Conservation (phyloP, 805 yeast genomes). For the Kazachstania martiniae region DNA sequence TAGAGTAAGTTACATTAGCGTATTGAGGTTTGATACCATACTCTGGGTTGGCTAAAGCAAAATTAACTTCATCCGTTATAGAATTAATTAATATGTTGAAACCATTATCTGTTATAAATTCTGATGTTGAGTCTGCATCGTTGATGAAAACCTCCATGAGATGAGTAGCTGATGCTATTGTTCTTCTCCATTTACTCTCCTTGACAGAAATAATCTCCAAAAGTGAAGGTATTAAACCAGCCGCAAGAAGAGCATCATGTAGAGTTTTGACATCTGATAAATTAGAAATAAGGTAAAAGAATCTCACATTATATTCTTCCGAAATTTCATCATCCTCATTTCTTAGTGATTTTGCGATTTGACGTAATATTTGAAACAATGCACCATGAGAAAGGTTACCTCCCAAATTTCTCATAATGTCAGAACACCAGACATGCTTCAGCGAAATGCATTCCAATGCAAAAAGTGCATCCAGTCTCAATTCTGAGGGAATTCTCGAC, state of each 20-base stretch:
- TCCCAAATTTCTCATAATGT: conserved; percentile 64
- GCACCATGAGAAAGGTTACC: conserved; percentile 84
- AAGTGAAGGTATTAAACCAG: conserved; percentile 63
- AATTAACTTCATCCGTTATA: conserved; percentile 51
- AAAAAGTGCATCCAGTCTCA: conserved; percentile 51
- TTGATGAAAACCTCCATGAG: conserved; percentile 38
- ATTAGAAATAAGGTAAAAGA: conserved; percentile 54
- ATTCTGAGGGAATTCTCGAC: conserved; percentile 38
- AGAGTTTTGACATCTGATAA: conserved; percentile 47
- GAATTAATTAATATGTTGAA: conserved; percentile 49
- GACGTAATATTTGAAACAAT: conserved; percentile 59
- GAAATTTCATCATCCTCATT: conserved; percentile 31
- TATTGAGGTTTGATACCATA: conserved; percentile 47
- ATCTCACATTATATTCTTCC: conserved; percentile 37
- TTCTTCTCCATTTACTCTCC: conserved; percentile 41
- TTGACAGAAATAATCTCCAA: conserved; percentile 47
- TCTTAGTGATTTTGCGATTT: conserved; percentile 42
- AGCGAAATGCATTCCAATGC: conserved; percentile 61
- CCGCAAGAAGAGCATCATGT: conserved; percentile 49
- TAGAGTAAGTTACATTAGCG: conserved; percentile 39
- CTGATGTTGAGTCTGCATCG: conserved; percentile 42
- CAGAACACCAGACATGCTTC: conserved; percentile 62
- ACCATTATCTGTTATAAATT: conserved; percentile 60
- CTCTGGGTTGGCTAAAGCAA: conserved; percentile 49
- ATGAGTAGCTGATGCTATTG: conserved; percentile 54